A percentile compares a stretch with the other conserved stretches of the same genome.
phyloP scores from a whole-genome alignment of 1,284 basidiomycete genomes.

The Marasmius tenuissimus region DNA sequence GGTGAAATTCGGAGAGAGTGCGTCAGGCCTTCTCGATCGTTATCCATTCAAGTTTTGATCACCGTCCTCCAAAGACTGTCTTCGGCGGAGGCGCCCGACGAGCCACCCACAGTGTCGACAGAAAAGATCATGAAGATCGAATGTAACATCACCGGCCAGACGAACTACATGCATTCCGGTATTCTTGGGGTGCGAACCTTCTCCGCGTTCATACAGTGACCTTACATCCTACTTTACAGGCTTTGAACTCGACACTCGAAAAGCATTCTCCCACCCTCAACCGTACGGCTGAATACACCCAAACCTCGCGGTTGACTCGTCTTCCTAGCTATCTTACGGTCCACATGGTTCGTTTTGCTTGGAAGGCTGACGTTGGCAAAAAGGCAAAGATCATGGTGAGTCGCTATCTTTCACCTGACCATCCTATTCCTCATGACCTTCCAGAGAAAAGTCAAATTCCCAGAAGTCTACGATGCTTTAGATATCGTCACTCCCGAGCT shows the following conservation, averaged over 20 bases:
- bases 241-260: slow-evolving; percentile 83
- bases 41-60: neutral
- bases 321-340: slow-evolving; percentile 85
- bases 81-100: slow-evolving; percentile 81
- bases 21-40: slow-evolving; percentile 27
- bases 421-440: neutral
- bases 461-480: slow-evolving; percentile 82
- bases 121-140: slow-evolving; percentile 89
- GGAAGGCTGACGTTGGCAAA: slow-evolving; percentile 89
- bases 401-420: slow-evolving; percentile 1
- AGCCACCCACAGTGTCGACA: slow-evolving; percentile 60
- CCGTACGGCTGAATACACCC: slow-evolving; percentile 83
- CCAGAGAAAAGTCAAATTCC: slow-evolving; percentile 93
- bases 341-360: slow-evolving; percentile 95
- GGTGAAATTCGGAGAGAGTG: slow-evolving; percentile 83
- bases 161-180: slow-evolving; percentile 90
- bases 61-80: slow-evolving; percentile 9
- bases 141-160: slow-evolving; percentile 86
- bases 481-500: slow-evolving; percentile 85
- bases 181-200: slow-evolving; percentile 72
- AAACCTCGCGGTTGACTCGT: slow-evolving; percentile 81
- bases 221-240: slow-evolving; percentile 40
- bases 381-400: slow-evolving; percentile 90
- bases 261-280: slow-evolving; percentile 83
- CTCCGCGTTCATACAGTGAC: neutral